Percentiles rank a stretch among this genome's conserved stretches.
These are phyloP conservation scores for Osmanthus fragrans DNA, from an alignment of 257 asterid species.

Conservation along the genomic window DNA sequence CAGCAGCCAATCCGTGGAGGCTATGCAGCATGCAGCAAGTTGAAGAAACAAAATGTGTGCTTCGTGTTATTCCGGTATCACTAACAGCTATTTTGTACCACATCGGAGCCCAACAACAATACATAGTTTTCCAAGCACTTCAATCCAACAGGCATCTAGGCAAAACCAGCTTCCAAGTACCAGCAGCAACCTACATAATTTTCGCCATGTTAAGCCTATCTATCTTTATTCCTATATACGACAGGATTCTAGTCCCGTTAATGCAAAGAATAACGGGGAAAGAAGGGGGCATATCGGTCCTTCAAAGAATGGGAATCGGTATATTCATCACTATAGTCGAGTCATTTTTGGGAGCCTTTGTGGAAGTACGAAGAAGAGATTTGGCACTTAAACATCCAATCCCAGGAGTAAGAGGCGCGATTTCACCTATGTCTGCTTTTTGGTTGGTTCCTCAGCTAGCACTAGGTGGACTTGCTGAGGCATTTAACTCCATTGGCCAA, in stretches of 20 bases:
- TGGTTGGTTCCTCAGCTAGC: constrained; percentile 75
- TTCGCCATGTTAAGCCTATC: constrained; percentile 66
- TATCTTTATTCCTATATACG: constrained; percentile 62
- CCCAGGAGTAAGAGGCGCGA: constrained; percentile 24
- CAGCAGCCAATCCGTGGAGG: constrained; percentile 58
- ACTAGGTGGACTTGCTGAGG: constrained; percentile 69
- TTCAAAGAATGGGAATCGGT: constrained; percentile 71
- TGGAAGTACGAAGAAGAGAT: constrained; percentile 50
- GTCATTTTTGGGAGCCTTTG: constrained; percentile 44
- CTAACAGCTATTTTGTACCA: constrained; percentile 58
- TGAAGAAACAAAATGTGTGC: constrained; percentile 70
- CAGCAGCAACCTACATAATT: constrained; percentile 62
- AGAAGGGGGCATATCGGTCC: constrained; percentile 62
- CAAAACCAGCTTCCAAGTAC: constrained; percentile 50
- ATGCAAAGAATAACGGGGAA: constrained; percentile 34
- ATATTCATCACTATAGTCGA: constrained; percentile 39
- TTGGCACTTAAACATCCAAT: constrained; percentile 31
- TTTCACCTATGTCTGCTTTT: constrained; percentile 59
- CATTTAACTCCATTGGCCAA: constrained; percentile 52
- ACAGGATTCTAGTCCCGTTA: constrained; percentile 52
- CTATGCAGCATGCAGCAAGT: constrained; percentile 66
- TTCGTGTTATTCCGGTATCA: constrained; percentile 60
- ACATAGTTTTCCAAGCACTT: constrained; percentile 73
- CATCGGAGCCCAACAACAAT: constrained; percentile 57
- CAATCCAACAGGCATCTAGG: constrained; percentile 69